phyloP scores from a whole-genome alignment of 169 alveolate genomes.

The Eimeria zaria region DNA sequence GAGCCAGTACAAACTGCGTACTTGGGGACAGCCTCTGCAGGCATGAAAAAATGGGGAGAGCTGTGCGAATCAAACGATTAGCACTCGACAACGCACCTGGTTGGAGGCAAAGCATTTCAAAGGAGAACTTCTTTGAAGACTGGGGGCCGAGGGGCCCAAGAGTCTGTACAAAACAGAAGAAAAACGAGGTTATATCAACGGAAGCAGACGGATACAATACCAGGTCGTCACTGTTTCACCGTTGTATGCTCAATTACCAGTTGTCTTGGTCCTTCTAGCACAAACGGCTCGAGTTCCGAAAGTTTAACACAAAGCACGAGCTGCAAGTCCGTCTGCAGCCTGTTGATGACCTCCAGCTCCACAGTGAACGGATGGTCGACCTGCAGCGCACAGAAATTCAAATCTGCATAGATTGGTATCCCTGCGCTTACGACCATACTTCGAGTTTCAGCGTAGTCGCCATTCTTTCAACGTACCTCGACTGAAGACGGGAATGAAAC shows the following conservation, averaged over 20 bases:
- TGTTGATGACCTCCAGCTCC: slow-evolving; percentile 77
- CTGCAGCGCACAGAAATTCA: slow-evolving; percentile 1
- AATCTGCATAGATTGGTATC: neutral
- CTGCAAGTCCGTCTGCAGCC: slow-evolving; percentile 22
- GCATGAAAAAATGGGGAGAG: neutral
- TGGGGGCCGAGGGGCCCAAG: slow-evolving; percentile 66
- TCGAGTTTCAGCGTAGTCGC: neutral
- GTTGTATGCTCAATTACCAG: slow-evolving; percentile 31
- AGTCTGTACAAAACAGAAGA: slow-evolving; percentile 27
- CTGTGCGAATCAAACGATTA: neutral
- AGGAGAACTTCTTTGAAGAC: slow-evolving; percentile 57
- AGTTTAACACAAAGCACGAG: slow-evolving; percentile 45
- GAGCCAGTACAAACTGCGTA: neutral
- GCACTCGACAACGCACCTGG: slow-evolving; percentile 56
- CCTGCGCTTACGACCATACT: neutral
- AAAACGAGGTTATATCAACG: neutral
- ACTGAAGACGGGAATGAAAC: slow-evolving; percentile 79
- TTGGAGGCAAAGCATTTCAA: slow-evolving; percentile 75
- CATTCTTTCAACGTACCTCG: slow-evolving; percentile 35
- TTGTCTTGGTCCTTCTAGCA: slow-evolving; percentile 77
- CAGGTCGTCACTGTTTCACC: neutral
- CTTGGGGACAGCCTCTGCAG: neutral
- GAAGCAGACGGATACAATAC: neutral
- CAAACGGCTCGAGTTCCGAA: slow-evolving; percentile 74
- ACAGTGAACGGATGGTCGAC: slow-evolving; percentile 75